A percentile compares a stretch with the other conserved stretches of the same genome.
Conservation (phyloP, 192 early-diverging fungal genomes). For the Backusella parvicylindrica region DNA sequence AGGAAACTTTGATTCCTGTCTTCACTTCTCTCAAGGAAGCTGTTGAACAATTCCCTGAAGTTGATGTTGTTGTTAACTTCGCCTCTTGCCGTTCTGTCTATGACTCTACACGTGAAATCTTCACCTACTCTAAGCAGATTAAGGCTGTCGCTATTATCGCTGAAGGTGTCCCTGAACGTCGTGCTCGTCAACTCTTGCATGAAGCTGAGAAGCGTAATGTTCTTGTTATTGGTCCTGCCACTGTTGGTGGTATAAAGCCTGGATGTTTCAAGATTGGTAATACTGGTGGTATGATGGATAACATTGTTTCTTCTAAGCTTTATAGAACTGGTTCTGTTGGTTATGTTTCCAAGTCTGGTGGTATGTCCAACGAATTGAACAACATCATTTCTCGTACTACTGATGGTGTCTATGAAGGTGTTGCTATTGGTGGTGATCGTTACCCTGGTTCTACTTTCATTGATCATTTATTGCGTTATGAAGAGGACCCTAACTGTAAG, state of each 20-base stretch:
- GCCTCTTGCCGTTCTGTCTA: conserved; percentile 95
- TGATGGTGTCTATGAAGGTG: conserved; percentile 98
- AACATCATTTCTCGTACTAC: conserved; percentile 97
- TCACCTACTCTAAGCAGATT: conserved; percentile 75
- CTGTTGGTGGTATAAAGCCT: conserved; percentile 98
- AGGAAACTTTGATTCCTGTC: conserved; percentile 94
- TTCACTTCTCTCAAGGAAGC: conserved; percentile 89
- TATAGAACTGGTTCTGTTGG: conserved; percentile 96
- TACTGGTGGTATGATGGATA: conserved; percentile 99
- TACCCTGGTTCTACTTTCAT: conserved; percentile 99
- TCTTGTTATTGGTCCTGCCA: conserved; percentile 94
- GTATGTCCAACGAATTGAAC: conserved; percentile 99
- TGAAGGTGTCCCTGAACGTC: conserved; percentile 97
- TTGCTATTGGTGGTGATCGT: conserved; percentile 98
- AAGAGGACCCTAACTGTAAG: conserved; percentile 90
- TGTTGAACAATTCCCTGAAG: conserved; percentile 81
- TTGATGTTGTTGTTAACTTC: conserved; percentile 96
- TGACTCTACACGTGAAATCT: conserved; percentile 88
- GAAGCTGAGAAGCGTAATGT: conserved; percentile 77
- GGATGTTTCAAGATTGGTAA: conserved; percentile 99
- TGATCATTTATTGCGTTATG: conserved; percentile 94
- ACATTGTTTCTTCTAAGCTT: conserved; percentile 96
- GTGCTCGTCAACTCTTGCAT: conserved; percentile 87
- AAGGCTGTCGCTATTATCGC: conserved; percentile 97
- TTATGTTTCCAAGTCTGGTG: conserved; percentile 98